Evolutionary conservation across 768 basidiomycete species (phyloP).

Genomic region (Austroboletus eburneus): DNA sequence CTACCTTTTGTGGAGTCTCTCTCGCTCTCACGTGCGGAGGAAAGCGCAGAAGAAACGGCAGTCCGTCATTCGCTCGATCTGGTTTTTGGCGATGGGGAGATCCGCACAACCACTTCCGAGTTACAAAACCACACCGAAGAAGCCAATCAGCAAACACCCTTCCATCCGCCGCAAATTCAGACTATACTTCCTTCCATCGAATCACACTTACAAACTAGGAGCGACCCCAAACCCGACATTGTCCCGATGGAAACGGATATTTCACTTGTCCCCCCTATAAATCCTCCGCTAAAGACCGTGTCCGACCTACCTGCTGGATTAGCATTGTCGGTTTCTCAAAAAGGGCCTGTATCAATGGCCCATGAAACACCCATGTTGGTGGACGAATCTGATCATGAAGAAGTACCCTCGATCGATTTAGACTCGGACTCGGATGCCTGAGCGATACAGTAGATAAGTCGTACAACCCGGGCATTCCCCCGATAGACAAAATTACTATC

Average conservation of each 20-base stretch:
- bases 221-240: background rate
- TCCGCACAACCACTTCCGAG: background rate
- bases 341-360: constrained; percentile 1
- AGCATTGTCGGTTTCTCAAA: background rate
- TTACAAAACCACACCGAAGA: background rate
- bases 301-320: background rate
- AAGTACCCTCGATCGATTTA: constrained; percentile 75
- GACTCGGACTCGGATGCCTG: constrained; percentile 68
- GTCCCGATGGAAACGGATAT: background rate
- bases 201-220: constrained; percentile 1
- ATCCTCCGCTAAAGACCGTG: background rate
- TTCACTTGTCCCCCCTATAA: background rate
- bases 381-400: constrained; percentile 61
- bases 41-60: constrained; percentile 57
- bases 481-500: too few relatives aligned
- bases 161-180: background rate
- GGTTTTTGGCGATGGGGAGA: constrained; percentile 12
- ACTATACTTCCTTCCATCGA: background rate
- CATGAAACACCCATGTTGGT: constrained; percentile 11
- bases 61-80: constrained; percentile 41
- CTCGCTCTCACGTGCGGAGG: constrained; percentile 59
- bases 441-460: background rate
- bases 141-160: background rate
- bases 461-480: too few relatives aligned
- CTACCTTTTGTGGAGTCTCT: constrained; percentile 60